These are phyloP conservation scores for Climacium dendroides DNA, from an alignment of 225 moss, liverwort and hornwort genomes.

Conservation along the genomic window DNA sequence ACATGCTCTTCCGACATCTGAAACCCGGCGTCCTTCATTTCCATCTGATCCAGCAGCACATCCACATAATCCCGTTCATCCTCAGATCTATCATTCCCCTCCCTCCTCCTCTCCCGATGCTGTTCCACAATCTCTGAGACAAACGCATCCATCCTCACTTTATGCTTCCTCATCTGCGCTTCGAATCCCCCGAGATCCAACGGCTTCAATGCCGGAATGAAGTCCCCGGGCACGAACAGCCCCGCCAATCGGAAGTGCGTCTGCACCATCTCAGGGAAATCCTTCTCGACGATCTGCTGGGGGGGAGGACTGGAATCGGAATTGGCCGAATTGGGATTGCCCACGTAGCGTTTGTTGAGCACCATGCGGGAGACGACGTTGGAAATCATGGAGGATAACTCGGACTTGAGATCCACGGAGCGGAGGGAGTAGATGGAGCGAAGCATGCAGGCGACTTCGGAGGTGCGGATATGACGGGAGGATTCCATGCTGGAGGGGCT, in stretches of 20 bases:
- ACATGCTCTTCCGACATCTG: slow-evolving; percentile 1
- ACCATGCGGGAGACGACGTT: slow-evolving; percentile 18
- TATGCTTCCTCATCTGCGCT: slow-evolving; percentile 3
- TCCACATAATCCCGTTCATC: not conserved
- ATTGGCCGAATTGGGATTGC: not conserved
- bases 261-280: slow-evolving; percentile 9
- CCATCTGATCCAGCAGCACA: slow-evolving; percentile 17
- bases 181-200: slow-evolving; percentile 10
- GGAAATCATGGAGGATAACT: not conserved
- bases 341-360: not conserved
- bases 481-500: not conserved
- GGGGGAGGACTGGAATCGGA: not conserved
- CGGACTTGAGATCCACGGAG: slow-evolving; percentile 2
- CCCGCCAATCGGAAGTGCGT: slow-evolving; percentile 6
- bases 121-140: slow-evolving; percentile 1
- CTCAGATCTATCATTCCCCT: not conserved
- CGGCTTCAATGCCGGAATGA: slow-evolving; percentile 4
- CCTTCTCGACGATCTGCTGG: not conserved
- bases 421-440: not conserved
- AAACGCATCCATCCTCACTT: slow-evolving; percentile 13
- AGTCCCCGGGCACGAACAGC: slow-evolving; percentile 14
- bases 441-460: not conserved
- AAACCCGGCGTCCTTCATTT: not conserved
- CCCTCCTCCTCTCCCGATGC: not conserved
- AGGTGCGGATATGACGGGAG: slow-evolving; percentile 5